These are phyloP conservation scores for Podaxis sp. DNA, from an alignment of 768 basidiomycete genomes.

Conservation along the genomic window DNA sequence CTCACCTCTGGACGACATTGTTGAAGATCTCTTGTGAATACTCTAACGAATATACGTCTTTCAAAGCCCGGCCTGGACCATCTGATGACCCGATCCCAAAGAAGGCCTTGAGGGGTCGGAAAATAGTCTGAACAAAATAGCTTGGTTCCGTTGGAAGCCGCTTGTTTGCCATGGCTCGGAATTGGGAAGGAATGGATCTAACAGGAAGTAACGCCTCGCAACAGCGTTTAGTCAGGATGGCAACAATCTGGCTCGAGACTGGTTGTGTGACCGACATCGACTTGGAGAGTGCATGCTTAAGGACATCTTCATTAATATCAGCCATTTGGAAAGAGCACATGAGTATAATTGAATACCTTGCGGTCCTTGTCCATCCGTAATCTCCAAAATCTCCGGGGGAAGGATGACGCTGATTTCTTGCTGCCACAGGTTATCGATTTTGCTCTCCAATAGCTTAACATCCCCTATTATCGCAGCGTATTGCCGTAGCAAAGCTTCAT, in stretches of 20 bases:
- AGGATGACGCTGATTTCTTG: constrained; percentile 65
- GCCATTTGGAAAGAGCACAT: not conserved
- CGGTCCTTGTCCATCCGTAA: constrained; percentile 25
- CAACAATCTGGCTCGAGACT: constrained; percentile 61
- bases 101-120: constrained; percentile 76
- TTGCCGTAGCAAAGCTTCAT: constrained; percentile 65
- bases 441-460: constrained; percentile 53
- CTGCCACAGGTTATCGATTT: constrained; percentile 60
- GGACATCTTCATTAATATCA: constrained; percentile 41
- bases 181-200: constrained; percentile 86
- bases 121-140: constrained; percentile 78
- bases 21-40: constrained; percentile 69
- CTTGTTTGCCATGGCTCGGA: constrained; percentile 80
- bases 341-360: constrained; percentile 43
- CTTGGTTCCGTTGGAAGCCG: constrained; percentile 76
- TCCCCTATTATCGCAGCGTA: constrained; percentile 70
- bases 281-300: constrained; percentile 49
- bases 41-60: constrained; percentile 46
- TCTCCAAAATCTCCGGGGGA: constrained; percentile 40
- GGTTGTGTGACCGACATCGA: constrained; percentile 54
- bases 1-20: constrained; percentile 62
- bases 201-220: constrained; percentile 84
- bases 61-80: constrained; percentile 61
- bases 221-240: constrained; percentile 75
- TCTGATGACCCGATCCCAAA: constrained; percentile 59